phyloP scores from a whole-genome alignment of 768 basidiomycete species.

The Phlebiopsis flavidoalba region DNA sequence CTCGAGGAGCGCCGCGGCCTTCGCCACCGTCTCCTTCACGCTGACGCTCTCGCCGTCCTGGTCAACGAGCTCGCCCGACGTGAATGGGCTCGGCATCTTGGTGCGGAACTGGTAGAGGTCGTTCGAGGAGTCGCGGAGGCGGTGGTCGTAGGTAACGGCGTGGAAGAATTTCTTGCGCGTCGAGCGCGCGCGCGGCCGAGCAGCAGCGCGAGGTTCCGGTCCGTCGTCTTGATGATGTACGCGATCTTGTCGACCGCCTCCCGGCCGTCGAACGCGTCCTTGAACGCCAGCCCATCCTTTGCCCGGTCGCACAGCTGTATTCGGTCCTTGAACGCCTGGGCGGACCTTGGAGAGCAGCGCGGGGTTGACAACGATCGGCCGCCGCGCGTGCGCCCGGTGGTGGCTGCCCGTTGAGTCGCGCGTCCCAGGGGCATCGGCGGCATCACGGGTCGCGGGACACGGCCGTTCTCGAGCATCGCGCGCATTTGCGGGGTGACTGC shows the following conservation, averaged over 20 bases:
- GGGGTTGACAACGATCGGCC: slow-evolving; percentile 86
- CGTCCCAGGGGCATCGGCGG: slow-evolving; percentile 19
- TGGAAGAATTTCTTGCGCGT: slow-evolving; percentile 99
- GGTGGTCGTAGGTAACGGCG: slow-evolving; percentile 98
- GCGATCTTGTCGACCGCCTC: slow-evolving; percentile 97
- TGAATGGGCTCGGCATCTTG: slow-evolving; percentile 78
- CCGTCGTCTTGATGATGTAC: slow-evolving; percentile 97
- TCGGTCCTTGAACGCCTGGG: slow-evolving; percentile 86
- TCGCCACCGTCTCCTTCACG: slow-evolving; percentile 25
- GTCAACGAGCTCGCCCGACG: slow-evolving; percentile 62
- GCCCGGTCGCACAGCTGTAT: slow-evolving; percentile 71
- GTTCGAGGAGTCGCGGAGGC: slow-evolving; percentile 78
- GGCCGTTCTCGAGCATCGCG: slow-evolving; percentile 34
- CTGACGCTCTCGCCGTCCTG: slow-evolving; percentile 29
- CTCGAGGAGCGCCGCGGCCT: slow-evolving; percentile 21
- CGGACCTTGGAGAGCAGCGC: slow-evolving; percentile 92
- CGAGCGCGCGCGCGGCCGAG: slow-evolving; percentile 93
- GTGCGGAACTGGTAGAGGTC: slow-evolving; percentile 95
- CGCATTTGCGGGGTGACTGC: slow-evolving; percentile 44
- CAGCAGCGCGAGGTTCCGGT: slow-evolving; percentile 90
- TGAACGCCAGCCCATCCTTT: slow-evolving; percentile 96
- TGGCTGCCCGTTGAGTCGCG: slow-evolving; percentile 31
- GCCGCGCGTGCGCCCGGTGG: slow-evolving; percentile 24
- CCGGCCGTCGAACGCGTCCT: slow-evolving; percentile 93
- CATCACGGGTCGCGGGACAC: slow-evolving; percentile 19